Conservation (phyloP, 2,329 filamentous ascomycete genomes). For the Microcyclosporella mali region DNA sequence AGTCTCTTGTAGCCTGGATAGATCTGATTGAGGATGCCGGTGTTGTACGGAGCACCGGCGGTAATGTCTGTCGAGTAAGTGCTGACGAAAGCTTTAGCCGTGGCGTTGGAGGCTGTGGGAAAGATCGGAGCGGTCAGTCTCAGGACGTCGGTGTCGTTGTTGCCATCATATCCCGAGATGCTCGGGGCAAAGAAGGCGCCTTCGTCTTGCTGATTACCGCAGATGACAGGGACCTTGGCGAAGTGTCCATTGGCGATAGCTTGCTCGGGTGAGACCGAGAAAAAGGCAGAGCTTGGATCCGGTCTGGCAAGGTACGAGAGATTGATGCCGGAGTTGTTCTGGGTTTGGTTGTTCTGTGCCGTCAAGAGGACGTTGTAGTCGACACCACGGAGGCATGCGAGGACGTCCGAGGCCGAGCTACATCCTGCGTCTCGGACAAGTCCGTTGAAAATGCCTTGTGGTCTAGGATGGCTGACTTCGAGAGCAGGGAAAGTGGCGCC, state of each 20-base stretch:
- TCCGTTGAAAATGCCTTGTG: constrained; percentile 49
- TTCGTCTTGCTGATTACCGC: constrained; percentile 73
- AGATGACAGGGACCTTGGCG: constrained; percentile 56
- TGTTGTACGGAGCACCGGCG: constrained; percentile 66
- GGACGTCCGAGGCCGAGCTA: constrained; percentile 35
- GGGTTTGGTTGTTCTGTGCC: too few relatives aligned
- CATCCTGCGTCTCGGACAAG: constrained; percentile 46
- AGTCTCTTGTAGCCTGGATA: constrained; percentile 74
- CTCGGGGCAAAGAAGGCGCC: neutral
- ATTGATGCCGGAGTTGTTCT: constrained; percentile 39
- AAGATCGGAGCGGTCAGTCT: too few relatives aligned
- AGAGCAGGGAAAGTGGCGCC: constrained; percentile 56
- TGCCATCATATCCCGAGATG: too few relatives aligned
- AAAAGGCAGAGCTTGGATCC: constrained; percentile 49
- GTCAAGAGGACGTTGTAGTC: constrained; percentile 45
- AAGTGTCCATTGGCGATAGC: constrained; percentile 50
- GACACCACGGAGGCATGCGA: constrained; percentile 44
- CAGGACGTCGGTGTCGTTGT: too few relatives aligned
- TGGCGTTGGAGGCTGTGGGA: too few relatives aligned
- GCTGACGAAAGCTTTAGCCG: too few relatives aligned
- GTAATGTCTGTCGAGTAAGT: constrained; percentile 10
- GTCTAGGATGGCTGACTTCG: constrained; percentile 56
- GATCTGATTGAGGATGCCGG: constrained; percentile 58
- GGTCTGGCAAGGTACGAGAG: constrained; percentile 69
- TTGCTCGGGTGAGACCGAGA: constrained; percentile 58